Percentiles rank a stretch among this genome's conserved stretches.
These are phyloP conservation scores for Eucalyptus rudis DNA, from an alignment of 345 rosid species.

Conservation along the genomic window DNA sequence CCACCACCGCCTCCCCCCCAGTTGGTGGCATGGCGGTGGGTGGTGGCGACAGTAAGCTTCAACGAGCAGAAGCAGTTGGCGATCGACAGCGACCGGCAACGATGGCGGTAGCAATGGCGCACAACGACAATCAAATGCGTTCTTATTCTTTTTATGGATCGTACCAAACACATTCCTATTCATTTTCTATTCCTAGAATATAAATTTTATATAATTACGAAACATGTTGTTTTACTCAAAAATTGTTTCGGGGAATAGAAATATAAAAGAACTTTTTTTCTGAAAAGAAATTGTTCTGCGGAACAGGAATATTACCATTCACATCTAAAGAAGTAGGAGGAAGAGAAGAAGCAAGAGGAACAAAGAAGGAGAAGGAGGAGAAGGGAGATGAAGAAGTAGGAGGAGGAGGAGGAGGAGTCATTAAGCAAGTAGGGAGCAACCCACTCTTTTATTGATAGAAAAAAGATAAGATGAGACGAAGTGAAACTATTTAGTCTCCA, in stretches of 20 bases:
- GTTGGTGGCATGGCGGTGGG: rapidly evolving
- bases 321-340: too few species aligned
- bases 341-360: too few species aligned
- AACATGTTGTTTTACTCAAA: rapidly evolving
- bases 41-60: rapidly evolving
- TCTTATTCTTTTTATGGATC: rapidly evolving
- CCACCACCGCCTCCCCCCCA: rapidly evolving
- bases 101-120: rapidly evolving
- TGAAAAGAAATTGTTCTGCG: rapidly evolving
- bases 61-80: rapidly evolving
- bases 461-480: background rate
- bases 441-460: background rate
- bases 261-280: rapidly evolving
- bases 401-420: too few species aligned
- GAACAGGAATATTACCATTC: rapidly evolving
- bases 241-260: rapidly evolving
- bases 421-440: background rate
- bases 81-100: rapidly evolving
- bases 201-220: rapidly evolving
- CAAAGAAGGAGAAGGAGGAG: rapidly evolving
- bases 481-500: background rate
- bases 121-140: rapidly evolving
- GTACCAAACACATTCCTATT: too few species aligned
- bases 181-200: rapidly evolving
- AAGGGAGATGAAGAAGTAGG: too few species aligned